phyloP scores from a whole-genome alignment of 2,329 filamentous ascomycete genomes.

The Penicillium sp. region DNA sequence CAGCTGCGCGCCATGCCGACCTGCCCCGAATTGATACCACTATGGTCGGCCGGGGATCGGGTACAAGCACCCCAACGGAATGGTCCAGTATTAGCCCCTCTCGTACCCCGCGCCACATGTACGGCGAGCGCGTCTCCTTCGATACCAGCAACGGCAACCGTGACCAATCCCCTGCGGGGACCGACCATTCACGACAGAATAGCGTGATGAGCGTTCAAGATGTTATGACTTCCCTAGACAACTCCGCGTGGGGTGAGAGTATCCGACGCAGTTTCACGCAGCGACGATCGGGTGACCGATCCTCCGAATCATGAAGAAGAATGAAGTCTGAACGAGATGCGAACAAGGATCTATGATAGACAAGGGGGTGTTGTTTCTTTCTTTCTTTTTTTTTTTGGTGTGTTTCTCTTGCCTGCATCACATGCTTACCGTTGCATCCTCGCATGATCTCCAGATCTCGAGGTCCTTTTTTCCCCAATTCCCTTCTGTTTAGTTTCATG shows the following conservation, averaged over 20 bases:
- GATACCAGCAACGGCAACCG: slow-evolving; percentile 25
- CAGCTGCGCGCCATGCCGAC: slow-evolving; percentile 27
- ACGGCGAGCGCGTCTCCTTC: slow-evolving; percentile 33
- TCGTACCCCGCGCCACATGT: slow-evolving; percentile 33
- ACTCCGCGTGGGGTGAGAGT: slow-evolving; percentile 90
- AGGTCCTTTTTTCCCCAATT: slow-evolving; percentile 2
- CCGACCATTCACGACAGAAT: slow-evolving; percentile 56
- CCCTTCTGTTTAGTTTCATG: slow-evolving; percentile 9
- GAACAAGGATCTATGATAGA: background rate
- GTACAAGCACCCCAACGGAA: slow-evolving; percentile 41
- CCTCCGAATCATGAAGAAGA: slow-evolving; percentile 5
- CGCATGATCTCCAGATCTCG: slow-evolving; percentile 5
- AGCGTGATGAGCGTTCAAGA: slow-evolving; percentile 72
- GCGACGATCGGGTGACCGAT: slow-evolving; percentile 43
- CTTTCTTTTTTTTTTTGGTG: slow-evolving; percentile 1
- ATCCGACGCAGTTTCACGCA: slow-evolving; percentile 82
- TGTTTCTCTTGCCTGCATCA: slow-evolving; percentile 4
- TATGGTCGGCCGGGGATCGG: slow-evolving; percentile 40
- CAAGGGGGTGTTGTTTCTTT: background rate
- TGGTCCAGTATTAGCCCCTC: slow-evolving; percentile 55
- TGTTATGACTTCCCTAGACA: slow-evolving; percentile 80
- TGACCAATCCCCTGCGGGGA: slow-evolving; percentile 15
- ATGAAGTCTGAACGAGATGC: background rate
- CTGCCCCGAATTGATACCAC: slow-evolving; percentile 50
- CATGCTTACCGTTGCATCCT: slow-evolving; percentile 6